A percentile compares a stretch with the other conserved stretches of the same genome.
phyloP scores from a whole-genome alignment of 257 asterid species.

The Sherardia arvensis region DNA sequence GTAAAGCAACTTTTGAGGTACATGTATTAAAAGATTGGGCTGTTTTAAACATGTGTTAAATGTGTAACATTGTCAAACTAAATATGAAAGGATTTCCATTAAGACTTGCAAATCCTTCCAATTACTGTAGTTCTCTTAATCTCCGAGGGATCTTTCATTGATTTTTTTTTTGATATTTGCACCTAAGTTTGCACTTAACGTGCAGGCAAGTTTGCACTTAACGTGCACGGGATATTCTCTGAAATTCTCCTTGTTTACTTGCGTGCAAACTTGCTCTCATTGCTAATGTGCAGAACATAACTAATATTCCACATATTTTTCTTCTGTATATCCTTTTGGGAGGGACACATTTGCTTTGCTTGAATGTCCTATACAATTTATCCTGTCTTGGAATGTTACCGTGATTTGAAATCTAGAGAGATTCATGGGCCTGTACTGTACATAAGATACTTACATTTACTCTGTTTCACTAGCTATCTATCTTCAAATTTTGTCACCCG shows the following conservation, averaged over 20 bases:
- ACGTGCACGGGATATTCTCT: too few relatives aligned
- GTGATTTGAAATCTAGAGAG: not conserved
- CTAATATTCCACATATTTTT: not conserved
- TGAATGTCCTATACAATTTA: not conserved
- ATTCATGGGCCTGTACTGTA: not conserved
- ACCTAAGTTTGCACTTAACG: too few relatives aligned
- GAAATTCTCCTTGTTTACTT: not conserved
- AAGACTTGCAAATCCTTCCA: not conserved
- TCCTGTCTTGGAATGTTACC: not conserved
- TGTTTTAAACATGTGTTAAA: not conserved
- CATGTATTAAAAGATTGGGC: not conserved
- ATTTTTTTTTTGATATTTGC: too few relatives aligned
- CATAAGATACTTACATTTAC: too few relatives aligned
- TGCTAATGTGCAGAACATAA: not conserved
- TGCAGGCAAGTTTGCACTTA: too few relatives aligned
- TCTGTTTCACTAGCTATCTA: not conserved
- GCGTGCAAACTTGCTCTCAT: not conserved
- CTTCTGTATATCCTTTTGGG: not conserved
- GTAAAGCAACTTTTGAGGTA: not conserved
- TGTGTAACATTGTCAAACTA: not conserved
- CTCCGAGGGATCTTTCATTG: too few relatives aligned
- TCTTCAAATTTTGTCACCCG: not conserved
- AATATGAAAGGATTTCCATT: not conserved
- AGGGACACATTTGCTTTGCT: not conserved
- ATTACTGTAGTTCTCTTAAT: not conserved